Conservation (phyloP, 495 filamentous ascomycete genomes). For the Cercophora sp. region DNA sequence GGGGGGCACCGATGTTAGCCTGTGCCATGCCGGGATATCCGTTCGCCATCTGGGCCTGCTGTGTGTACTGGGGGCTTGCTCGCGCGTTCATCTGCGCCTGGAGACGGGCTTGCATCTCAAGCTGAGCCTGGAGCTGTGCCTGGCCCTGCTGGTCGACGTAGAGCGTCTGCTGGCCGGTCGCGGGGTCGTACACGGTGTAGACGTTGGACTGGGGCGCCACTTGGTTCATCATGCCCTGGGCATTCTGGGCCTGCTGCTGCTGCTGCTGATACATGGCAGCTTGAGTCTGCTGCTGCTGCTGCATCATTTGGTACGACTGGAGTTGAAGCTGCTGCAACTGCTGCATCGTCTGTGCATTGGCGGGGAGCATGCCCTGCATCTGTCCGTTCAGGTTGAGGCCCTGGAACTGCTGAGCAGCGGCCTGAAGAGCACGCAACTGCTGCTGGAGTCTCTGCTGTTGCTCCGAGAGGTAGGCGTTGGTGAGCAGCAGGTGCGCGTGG, state of each 20-base stretch:
- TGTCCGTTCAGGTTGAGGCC: slow-evolving; percentile 57
- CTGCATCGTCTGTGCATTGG: no score
- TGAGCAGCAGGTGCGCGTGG: slow-evolving; percentile 78
- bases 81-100: not conserved
- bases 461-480: slow-evolving; percentile 79
- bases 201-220: slow-evolving; percentile 49
- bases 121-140: slow-evolving; percentile 36
- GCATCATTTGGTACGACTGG: no score
- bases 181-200: slow-evolving; percentile 77
- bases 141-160: slow-evolving; percentile 45
- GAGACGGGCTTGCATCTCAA: slow-evolving; percentile 41
- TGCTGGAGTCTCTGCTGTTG: slow-evolving; percentile 79
- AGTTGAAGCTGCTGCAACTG: no score
- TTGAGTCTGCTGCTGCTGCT: slow-evolving; percentile 40
- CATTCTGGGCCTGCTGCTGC: slow-evolving; percentile 35
- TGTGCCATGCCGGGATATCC: slow-evolving; percentile 34
- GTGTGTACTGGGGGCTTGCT: slow-evolving; percentile 29
- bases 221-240: slow-evolving; percentile 44
- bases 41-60: slow-evolving; percentile 30
- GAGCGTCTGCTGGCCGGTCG: slow-evolving; percentile 75
- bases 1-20: slow-evolving; percentile 42
- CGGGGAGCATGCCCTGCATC: slow-evolving; percentile 31
- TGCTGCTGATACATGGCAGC: slow-evolving; percentile 47
- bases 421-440: slow-evolving; percentile 54
- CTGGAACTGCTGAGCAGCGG: slow-evolving; percentile 72